These are phyloP conservation scores for Noccaea bulbosa DNA, from an alignment of 345 rosid species.

Conservation along the genomic window DNA sequence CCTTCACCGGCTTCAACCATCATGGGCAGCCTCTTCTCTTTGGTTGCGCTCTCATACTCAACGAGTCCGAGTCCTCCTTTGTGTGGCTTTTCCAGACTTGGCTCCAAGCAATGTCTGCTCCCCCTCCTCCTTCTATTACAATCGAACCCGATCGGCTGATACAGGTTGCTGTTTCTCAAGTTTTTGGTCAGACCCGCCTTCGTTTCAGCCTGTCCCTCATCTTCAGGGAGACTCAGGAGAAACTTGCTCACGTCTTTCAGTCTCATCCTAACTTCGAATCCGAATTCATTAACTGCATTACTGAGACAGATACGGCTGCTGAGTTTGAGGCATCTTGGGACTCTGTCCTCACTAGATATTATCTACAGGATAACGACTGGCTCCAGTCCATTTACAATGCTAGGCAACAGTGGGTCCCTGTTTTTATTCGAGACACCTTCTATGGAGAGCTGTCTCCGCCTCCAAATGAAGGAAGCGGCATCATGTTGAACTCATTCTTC, in stretches of 20 bases:
- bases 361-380: slow-evolving; percentile 66
- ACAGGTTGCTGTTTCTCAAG: slow-evolving; percentile 62
- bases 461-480: slow-evolving; percentile 45
- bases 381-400: slow-evolving; percentile 62
- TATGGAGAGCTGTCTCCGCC: slow-evolving; percentile 60
- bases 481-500: slow-evolving; percentile 53
- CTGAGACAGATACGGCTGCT: slow-evolving; percentile 51
- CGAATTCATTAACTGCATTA: slow-evolving; percentile 67
- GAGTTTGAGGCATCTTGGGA: slow-evolving; percentile 80
- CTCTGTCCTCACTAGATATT: slow-evolving; percentile 55
- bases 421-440: slow-evolving; percentile 60
- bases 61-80: slow-evolving; percentile 68
- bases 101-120: slow-evolving; percentile 74
- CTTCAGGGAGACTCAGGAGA: slow-evolving; percentile 63
- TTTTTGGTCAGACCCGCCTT: slow-evolving; percentile 59
- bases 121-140: slow-evolving; percentile 67
- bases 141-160: slow-evolving; percentile 65
- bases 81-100: slow-evolving; percentile 75
- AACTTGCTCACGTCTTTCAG: slow-evolving; percentile 58
- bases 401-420: slow-evolving; percentile 81
- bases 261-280: slow-evolving; percentile 65
- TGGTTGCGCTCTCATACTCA: slow-evolving; percentile 66
- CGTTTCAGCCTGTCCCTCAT: slow-evolving; percentile 61
- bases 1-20: slow-evolving; percentile 74
- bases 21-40: slow-evolving; percentile 77